Evolutionary conservation across 2,329 filamentous ascomycete species (phyloP).

Genomic region (Pyrenophora graminea): DNA sequence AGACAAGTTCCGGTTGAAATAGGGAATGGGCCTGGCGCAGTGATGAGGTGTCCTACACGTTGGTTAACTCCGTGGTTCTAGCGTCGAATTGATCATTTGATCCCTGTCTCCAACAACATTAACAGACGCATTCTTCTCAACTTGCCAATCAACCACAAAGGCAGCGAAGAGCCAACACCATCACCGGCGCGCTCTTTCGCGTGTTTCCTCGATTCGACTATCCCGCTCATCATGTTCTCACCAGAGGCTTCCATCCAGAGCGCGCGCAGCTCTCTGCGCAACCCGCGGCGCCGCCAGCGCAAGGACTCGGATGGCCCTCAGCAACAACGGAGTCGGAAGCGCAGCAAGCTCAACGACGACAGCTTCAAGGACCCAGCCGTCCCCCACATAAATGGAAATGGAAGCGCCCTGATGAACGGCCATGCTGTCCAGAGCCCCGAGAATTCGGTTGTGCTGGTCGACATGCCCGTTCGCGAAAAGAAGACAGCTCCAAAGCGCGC

Average conservation of each 20-base stretch:
- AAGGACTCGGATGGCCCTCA: slow-evolving; percentile 50
- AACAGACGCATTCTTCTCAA: slow-evolving; percentile 18
- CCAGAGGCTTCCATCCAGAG: slow-evolving; percentile 44
- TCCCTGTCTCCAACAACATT: slow-evolving; percentile 22
- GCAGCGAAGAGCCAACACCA: slow-evolving; percentile 24
- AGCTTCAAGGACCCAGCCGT: slow-evolving; percentile 41
- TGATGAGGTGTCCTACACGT: not conserved
- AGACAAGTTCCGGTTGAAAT: not conserved
- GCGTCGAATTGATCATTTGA: not conserved
- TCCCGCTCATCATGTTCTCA: slow-evolving; percentile 44
- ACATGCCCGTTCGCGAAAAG: slow-evolving; percentile 50
- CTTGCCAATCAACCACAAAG: slow-evolving; percentile 23
- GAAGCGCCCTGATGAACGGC: slow-evolving; percentile 37
- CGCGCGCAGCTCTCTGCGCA: slow-evolving; percentile 48
- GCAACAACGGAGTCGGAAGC: slow-evolving; percentile 50
- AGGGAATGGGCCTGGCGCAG: not conserved
- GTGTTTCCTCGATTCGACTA: slow-evolving; percentile 18
- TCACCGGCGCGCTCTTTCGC: slow-evolving; percentile 39
- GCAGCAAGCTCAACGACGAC: slow-evolving; percentile 53
- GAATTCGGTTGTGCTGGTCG: slow-evolving; percentile 38
- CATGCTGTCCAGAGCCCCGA: slow-evolving; percentile 35
- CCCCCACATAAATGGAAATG: slow-evolving; percentile 41
- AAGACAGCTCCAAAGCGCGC: slow-evolving; percentile 54
- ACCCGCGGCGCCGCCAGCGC: slow-evolving; percentile 53
- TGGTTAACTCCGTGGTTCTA: slow-evolving; percentile 17